Conservation (phyloP, 331 rosid genomes). For the Rhamnella rubrinervis region DNA sequence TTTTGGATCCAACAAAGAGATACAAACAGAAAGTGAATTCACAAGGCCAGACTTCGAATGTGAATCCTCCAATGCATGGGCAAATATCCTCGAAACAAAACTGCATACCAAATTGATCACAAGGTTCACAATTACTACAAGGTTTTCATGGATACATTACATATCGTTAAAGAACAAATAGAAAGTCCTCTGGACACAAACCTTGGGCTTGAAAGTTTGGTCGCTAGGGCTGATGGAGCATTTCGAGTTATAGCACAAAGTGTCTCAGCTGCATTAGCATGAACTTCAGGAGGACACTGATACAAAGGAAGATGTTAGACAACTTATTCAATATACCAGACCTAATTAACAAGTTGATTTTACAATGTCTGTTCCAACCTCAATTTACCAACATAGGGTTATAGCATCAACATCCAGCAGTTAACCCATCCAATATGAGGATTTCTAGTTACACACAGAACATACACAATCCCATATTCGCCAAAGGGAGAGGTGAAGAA, state of each 20-base stretch:
- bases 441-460: no score
- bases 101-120: constrained; percentile 47
- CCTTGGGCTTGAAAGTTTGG: constrained; percentile 94
- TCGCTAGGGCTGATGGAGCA: constrained; percentile 84
- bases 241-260: constrained; percentile 80
- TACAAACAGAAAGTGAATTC: constrained; percentile 86
- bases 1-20: constrained; percentile 94
- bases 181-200: constrained; percentile 33
- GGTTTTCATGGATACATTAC: background rate
- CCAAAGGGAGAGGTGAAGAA: background rate
- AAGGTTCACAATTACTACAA: constrained; percentile 10
- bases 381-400: no score
- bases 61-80: constrained; percentile 88
- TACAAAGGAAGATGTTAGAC: constrained; percentile 22
- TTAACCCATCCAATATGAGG: no score
- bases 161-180: constrained; percentile 3
- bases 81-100: constrained; percentile 70
- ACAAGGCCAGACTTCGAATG: constrained; percentile 76
- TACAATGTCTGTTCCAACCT: no score
- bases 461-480: background rate
- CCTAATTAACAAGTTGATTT: background rate
- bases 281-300: constrained; percentile 93
- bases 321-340: background rate
- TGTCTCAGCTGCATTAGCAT: constrained; percentile 93
- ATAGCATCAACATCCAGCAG: background rate